Percentiles rank a stretch among this genome's conserved stretches.
Evolutionary conservation across 768 basidiomycete genomes (phyloP).

Genomic region (Tulasnella sp.): DNA sequence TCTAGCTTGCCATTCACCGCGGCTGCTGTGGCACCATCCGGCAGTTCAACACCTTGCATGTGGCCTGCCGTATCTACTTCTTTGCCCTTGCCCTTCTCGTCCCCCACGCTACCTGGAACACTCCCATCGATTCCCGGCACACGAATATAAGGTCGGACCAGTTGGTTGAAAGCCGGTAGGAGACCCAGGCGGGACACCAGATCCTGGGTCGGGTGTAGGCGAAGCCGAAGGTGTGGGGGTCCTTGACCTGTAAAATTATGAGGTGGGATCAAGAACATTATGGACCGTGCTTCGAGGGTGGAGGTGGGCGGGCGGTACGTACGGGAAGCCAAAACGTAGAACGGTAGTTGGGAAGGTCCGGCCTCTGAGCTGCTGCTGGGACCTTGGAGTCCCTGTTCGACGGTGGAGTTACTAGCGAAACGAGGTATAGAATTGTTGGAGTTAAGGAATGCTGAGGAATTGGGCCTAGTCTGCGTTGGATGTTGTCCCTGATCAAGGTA

Average conservation of each 20-base stretch:
- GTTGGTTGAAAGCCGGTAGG: conserved; percentile 11
- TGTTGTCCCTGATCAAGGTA: background rate
- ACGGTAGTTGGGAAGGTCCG: background rate
- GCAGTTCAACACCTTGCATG: conserved; percentile 2
- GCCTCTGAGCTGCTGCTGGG: conserved; percentile 2
- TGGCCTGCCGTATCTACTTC: conserved; percentile 2
- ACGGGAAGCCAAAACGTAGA: background rate
- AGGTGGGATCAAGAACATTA: background rate
- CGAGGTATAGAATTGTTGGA: too few species aligned
- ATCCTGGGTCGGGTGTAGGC: conserved; percentile 12
- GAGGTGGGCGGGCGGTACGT: background rate
- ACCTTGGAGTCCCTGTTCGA: too few species aligned
- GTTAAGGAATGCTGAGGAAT: too few species aligned
- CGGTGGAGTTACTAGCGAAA: too few species aligned
- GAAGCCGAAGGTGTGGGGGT: conserved; percentile 10
- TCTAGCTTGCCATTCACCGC: background rate
- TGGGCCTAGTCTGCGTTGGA: background rate
- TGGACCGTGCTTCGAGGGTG: background rate
- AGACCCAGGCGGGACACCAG: conserved; percentile 11
- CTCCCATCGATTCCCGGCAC: background rate
- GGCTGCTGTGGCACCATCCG: background rate
- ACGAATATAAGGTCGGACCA: conserved; percentile 12
- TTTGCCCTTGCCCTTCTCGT: conserved; percentile 15
- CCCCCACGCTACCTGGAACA: background rate
- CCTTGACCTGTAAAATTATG: background rate